A percentile compares a stretch with the other conserved stretches of the same genome.
These are phyloP conservation scores for Sugiyamaella valdiviana DNA, from an alignment of 805 yeast genomes.

Conservation along the genomic window DNA sequence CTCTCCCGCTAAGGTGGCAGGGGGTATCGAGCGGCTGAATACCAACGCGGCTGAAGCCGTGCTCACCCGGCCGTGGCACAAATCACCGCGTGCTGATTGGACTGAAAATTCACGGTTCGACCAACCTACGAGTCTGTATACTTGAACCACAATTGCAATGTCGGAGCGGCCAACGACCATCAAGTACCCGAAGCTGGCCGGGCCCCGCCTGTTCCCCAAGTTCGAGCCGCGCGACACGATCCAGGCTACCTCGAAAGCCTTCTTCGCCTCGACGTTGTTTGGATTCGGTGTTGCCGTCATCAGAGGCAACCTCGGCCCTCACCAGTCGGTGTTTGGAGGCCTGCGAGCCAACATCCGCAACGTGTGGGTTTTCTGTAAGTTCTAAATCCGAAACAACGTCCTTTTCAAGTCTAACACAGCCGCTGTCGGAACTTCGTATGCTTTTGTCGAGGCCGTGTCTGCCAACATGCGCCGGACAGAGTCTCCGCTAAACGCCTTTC, in stretches of 20 bases:
- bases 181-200: conserved; percentile 10
- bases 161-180: conserved; percentile 9
- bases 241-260: conserved; percentile 43
- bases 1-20: too few species aligned
- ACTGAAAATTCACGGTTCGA: background rate
- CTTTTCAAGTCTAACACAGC: conserved; percentile 25
- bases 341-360: conserved; percentile 24
- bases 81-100: conserved; percentile 6
- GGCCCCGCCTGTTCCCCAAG: conserved; percentile 28
- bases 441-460: conserved; percentile 38
- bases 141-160: conserved; percentile 4
- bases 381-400: background rate
- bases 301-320: conserved; percentile 27
- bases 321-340: conserved; percentile 28
- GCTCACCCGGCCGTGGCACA: background rate
- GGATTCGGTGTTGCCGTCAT: conserved; percentile 46
- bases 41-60: background rate
- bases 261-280: conserved; percentile 39
- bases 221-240: conserved; percentile 54
- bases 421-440: conserved; percentile 46
- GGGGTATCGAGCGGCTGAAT: too few species aligned
- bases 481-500: conserved; percentile 54
- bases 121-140: background rate
- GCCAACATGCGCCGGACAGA: conserved; percentile 58
- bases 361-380: conserved; percentile 19